Evolutionary conservation across 2,329 filamentous ascomycete genomes (phyloP), one percentile per base, ranked within the genome.

Genomic region (Pestalotiopsis sp.): DNA sequence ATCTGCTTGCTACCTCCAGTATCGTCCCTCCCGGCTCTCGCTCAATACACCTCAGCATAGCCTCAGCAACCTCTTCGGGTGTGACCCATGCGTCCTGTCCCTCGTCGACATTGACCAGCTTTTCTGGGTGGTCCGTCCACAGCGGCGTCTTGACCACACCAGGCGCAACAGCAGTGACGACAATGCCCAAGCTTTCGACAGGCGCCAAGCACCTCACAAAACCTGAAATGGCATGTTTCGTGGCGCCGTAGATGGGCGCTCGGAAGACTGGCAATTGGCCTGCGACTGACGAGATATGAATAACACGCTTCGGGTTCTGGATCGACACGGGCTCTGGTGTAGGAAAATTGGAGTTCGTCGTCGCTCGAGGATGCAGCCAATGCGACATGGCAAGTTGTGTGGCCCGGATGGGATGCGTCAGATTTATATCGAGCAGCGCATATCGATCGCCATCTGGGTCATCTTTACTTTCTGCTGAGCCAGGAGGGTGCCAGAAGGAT

Each of bases 101-200:
- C 31, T 75, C 66, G 6, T 82, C 75, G 0, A 85, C 69, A 49
- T 77, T 77, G 17, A 73, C 72, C 20, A 84, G 69, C 70, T 84
- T 85, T 70, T 85, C 83, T 0, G 82, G 80, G 45, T 83, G 70
- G 1, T 85, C 83, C 0, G 75, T 80, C 82, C 83, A 84, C 3
- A 86, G 69, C 2, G 84, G 84, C 1, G 84, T 86, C 7, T 76
- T 73, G 0, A 85, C 80, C 1, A 84, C 64, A 0, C 82, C 83
- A 0, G 84, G 84, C 0, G 83, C 82, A 0, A 86, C 81, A 0
- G 80, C 83, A 61, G 76, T 82, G 41, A 86, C 81, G 0, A 82
- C 73, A 20, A 86, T 78, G 0, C 78, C 75, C 2, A 75, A 67
- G 0, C 71, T 64, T 1, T 69, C 66, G 4, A 86, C 71, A 0